Percentiles rank a stretch among this genome's conserved stretches.
phyloP scores from a whole-genome alignment of 305 asterid genomes.

The Ruellia speciosa region DNA sequence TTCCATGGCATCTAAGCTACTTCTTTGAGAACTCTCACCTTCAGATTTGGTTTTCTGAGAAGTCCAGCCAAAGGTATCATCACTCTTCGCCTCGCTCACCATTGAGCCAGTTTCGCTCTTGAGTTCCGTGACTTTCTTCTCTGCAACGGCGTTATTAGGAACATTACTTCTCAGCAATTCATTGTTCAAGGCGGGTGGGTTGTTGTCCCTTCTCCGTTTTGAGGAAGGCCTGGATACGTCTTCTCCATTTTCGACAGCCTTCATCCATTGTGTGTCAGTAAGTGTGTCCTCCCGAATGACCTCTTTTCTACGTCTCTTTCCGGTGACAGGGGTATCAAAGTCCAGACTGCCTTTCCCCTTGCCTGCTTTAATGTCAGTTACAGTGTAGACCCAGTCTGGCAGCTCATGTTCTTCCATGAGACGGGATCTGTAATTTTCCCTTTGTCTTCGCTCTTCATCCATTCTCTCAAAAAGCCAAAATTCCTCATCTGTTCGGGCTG shows the following conservation, averaged over 20 bases:
- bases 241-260: constrained; percentile 65
- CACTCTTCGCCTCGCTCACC: constrained; percentile 49
- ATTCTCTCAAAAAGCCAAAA: constrained; percentile 91
- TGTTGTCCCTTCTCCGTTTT: constrained; percentile 39
- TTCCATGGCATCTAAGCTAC: constrained; percentile 29
- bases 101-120: constrained; percentile 38
- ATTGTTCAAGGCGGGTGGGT: constrained; percentile 20
- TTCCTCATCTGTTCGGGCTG: constrained; percentile 93
- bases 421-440: constrained; percentile 78
- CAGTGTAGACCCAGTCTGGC: constrained; percentile 81
- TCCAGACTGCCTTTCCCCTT: constrained; percentile 47
- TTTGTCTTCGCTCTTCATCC: constrained; percentile 89
- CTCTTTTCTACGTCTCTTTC: constrained; percentile 86
- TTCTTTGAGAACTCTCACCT: constrained; percentile 40
- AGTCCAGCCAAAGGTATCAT: constrained; percentile 36
- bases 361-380: constrained; percentile 43
- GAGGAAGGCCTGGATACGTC: constrained; percentile 34
- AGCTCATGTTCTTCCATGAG: constrained; percentile 97
- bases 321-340: constrained; percentile 51
- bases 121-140: constrained; percentile 29
- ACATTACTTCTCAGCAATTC: constrained; percentile 26
- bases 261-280: constrained; percentile 64
- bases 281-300: constrained; percentile 65
- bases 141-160: constrained; percentile 19
- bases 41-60: constrained; percentile 40